Evolutionary conservation across 345 rosid species (phyloP).

Genomic region (Murraya paniculata): DNA sequence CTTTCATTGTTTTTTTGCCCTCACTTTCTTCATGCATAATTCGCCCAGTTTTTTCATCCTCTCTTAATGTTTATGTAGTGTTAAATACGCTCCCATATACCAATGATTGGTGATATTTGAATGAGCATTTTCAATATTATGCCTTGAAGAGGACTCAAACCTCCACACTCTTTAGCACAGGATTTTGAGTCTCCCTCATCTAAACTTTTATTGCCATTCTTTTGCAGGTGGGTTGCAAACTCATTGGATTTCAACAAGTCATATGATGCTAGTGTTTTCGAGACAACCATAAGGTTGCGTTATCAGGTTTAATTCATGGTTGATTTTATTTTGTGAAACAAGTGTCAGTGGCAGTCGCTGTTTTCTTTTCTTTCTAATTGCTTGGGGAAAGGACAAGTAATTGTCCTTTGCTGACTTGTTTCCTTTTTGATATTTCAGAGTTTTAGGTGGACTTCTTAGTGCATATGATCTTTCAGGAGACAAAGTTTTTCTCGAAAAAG

Average conservation of each 20-base stretch:
- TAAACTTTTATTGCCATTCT: not conserved
- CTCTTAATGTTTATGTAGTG: not conserved
- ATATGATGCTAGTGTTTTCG: constrained; percentile 94
- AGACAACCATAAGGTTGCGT: constrained; percentile 98
- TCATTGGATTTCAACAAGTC: constrained; percentile 90
- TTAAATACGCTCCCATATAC: not conserved
- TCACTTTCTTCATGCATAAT: not conserved
- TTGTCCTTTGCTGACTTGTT: constrained; percentile 13
- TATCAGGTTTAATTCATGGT: constrained; percentile 66
- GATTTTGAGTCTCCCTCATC: not conserved
- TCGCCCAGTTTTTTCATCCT: not conserved
- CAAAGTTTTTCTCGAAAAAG: constrained; percentile 86
- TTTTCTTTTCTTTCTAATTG: not conserved
- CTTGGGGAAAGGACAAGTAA: not conserved
- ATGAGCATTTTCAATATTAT: not conserved
- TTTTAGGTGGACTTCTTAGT: constrained; percentile 98
- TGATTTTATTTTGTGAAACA: constrained; percentile 24
- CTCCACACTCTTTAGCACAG: not conserved
- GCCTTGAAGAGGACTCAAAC: not conserved
- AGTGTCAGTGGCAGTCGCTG: not conserved
- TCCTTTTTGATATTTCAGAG: constrained; percentile 46
- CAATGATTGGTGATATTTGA: not conserved
- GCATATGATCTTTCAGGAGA: constrained; percentile 92
- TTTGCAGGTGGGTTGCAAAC: constrained; percentile 88
- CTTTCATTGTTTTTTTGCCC: not conserved